Evolutionary conservation across 176 grass and related monocot species (phyloP).

Genomic region (Aegilops tauschii): DNA sequence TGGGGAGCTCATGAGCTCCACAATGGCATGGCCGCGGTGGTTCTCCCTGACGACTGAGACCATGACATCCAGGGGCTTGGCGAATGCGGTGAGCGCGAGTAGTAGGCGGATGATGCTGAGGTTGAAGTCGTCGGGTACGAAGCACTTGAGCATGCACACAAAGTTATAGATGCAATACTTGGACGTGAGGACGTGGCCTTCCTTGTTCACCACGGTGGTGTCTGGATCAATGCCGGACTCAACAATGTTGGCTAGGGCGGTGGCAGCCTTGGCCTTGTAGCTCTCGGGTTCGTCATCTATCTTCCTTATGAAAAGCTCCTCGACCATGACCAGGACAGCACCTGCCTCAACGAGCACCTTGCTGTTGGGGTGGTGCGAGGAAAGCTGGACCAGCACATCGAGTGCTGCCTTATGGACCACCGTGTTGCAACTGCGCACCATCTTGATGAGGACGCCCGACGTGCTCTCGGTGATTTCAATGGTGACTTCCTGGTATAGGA

Average conservation of each 20-base stretch:
- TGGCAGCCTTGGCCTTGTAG: constrained; percentile 58
- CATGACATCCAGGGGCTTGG: constrained; percentile 49
- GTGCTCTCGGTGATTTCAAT: constrained; percentile 54
- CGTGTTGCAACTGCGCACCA: constrained; percentile 44
- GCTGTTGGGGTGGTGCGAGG: constrained; percentile 63
- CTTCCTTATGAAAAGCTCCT: constrained; percentile 65
- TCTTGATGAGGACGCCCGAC: constrained; percentile 52
- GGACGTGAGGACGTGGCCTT: constrained; percentile 84
- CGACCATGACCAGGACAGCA: constrained; percentile 51
- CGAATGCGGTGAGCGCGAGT: constrained; percentile 32
- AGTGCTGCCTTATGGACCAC: constrained; percentile 51
- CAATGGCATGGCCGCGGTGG: constrained; percentile 48
- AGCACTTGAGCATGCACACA: constrained; percentile 72
- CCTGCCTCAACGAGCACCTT: constrained; percentile 55
- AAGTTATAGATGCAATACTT: constrained; percentile 88
- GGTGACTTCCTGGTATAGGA: constrained; percentile 60
- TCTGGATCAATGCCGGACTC: constrained; percentile 62
- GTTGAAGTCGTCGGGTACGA: constrained; percentile 61
- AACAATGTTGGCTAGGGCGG: constrained; percentile 63
- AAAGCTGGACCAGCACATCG: constrained; percentile 66
- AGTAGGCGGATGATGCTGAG: constrained; percentile 67
- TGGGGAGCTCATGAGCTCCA: constrained; percentile 55
- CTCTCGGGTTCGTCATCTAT: constrained; percentile 43
- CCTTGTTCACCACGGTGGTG: constrained; percentile 70
- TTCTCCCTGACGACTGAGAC: constrained; percentile 65